Percentiles rank a stretch among this genome's conserved stretches.
Conservation (phyloP, 106 monocot genomes). For the Dendrobium huoshanense region DNA sequence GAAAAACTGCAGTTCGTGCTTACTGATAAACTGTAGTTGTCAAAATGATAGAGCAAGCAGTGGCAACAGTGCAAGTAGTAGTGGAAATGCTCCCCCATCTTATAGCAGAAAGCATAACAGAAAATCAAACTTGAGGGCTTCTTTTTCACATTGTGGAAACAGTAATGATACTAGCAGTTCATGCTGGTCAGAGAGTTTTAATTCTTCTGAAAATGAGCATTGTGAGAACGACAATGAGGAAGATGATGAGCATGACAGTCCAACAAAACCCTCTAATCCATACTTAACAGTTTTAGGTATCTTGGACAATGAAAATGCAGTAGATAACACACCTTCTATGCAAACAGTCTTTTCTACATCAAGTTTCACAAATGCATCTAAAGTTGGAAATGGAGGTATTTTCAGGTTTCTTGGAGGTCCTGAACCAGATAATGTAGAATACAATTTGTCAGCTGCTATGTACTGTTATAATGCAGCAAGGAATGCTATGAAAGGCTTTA, state of each 20-base stretch:
- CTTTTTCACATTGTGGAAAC: constrained; percentile 1
- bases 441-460: constrained; percentile 56
- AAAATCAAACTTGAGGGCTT: constrained; percentile 37
- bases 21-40: constrained; percentile 88
- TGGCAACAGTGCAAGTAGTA: constrained; percentile 95
- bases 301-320: constrained; percentile 7
- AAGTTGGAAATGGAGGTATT: constrained; percentile 60
- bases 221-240: constrained; percentile 10
- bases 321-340: background rate
- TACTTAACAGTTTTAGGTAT: constrained; percentile 1
- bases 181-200: constrained; percentile 1
- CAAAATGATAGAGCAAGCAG: constrained; percentile 82
- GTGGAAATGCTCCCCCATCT: constrained; percentile 17
- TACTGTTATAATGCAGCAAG: constrained; percentile 57
- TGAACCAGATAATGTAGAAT: constrained; percentile 45
- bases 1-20: constrained; percentile 77
- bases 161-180: constrained; percentile 9
- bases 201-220: constrained; percentile 15
- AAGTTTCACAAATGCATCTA: constrained; percentile 20
- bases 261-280: constrained; percentile 5
- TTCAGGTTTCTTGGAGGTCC: constrained; percentile 80
- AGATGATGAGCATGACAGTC: constrained; percentile 1
- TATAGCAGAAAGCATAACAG: constrained; percentile 49
- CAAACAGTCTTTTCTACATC: constrained; percentile 14
- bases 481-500: constrained; percentile 34